A percentile compares a stretch with the other conserved stretches of the same genome.
These are phyloP conservation scores for Exophiala xenobiotica DNA, from an alignment of 2,329 filamentous ascomycete genomes.

Conservation along the genomic window DNA sequence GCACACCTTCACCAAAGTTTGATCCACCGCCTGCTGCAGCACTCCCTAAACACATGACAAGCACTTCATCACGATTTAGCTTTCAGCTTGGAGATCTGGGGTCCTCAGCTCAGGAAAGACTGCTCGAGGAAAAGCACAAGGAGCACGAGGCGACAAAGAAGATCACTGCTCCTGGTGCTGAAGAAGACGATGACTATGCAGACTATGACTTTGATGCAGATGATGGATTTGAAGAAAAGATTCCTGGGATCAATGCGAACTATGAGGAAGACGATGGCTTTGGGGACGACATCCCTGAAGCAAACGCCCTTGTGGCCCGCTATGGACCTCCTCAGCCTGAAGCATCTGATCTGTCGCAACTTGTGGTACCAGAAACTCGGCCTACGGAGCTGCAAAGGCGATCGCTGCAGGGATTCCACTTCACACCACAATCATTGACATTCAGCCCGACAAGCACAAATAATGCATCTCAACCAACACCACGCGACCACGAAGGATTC, in stretches of 20 bases:
- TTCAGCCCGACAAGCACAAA: conserved; percentile 32
- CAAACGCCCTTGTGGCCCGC: conserved; percentile 18
- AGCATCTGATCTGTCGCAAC: not conserved
- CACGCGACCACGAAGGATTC: conserved; percentile 31
- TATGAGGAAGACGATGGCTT: conserved; percentile 43
- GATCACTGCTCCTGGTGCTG: conserved; percentile 33
- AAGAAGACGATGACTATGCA: conserved; percentile 38
- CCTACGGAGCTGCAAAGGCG: conserved; percentile 33
- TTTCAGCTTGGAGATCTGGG: conserved; percentile 62
- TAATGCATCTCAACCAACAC: conserved; percentile 31
- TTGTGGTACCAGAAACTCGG: conserved; percentile 14
- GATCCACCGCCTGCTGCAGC: conserved; percentile 30
- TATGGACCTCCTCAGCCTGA: conserved; percentile 9
- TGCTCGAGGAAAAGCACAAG: conserved; percentile 64
- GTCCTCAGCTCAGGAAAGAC: conserved; percentile 59
- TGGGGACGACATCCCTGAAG: conserved; percentile 17
- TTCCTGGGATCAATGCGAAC: conserved; percentile 50
- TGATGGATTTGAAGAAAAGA: conserved; percentile 46
- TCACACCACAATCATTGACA: conserved; percentile 32
- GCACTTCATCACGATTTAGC: conserved; percentile 63
- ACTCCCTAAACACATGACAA: conserved; percentile 50
- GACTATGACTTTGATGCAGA: conserved; percentile 46
- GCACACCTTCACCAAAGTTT: conserved; percentile 27
- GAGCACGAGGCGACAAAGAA: conserved; percentile 49
- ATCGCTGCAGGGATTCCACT: conserved; percentile 29